These are phyloP conservation scores for Dichomitus squalens DNA, from an alignment of 1,284 basidiomycete genomes.

Conservation along the genomic window DNA sequence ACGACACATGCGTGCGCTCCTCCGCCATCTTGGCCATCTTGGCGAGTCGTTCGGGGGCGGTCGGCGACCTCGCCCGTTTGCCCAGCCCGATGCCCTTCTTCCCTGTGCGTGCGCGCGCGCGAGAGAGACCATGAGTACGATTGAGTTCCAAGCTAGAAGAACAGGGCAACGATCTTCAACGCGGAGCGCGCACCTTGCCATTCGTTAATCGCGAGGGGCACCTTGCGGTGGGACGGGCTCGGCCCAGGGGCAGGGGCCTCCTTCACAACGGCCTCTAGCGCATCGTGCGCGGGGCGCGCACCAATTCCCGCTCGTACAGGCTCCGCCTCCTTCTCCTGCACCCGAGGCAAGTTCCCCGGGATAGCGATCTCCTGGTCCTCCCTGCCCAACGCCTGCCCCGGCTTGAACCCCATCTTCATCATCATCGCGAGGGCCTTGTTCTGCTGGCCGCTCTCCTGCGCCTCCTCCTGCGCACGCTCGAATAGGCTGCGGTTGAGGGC, in stretches of 20 bases:
- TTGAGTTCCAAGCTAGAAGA: background rate
- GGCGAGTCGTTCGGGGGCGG: slow-evolving; percentile 58
- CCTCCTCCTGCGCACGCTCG: slow-evolving; percentile 70
- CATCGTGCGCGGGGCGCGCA: slow-evolving; percentile 9
- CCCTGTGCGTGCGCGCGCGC: slow-evolving; percentile 46
- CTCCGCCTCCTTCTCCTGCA: slow-evolving; percentile 11
- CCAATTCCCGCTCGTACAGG: slow-evolving; percentile 20
- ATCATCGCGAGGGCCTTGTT: slow-evolving; percentile 84
- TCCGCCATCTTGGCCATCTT: slow-evolving; percentile 78
- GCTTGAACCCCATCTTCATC: slow-evolving; percentile 89
- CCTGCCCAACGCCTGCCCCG: slow-evolving; percentile 73
- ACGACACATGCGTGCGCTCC: slow-evolving; percentile 54
- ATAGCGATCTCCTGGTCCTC: too few species aligned
- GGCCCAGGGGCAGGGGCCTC: background rate
- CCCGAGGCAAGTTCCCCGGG: background rate
- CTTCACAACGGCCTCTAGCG: slow-evolving; percentile 7
- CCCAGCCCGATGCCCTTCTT: slow-evolving; percentile 74
- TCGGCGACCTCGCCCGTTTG: slow-evolving; percentile 70
- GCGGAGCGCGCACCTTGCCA: slow-evolving; percentile 63
- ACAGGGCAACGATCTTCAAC: background rate
- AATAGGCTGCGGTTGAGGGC: slow-evolving; percentile 79
- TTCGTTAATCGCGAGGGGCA: slow-evolving; percentile 72
- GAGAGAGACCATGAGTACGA: background rate
- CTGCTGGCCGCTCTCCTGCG: slow-evolving; percentile 39
- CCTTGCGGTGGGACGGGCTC: slow-evolving; percentile 45